Conservation (phyloP, 2,329 filamentous ascomycete genomes). For the Tolypocladium inflatum region DNA sequence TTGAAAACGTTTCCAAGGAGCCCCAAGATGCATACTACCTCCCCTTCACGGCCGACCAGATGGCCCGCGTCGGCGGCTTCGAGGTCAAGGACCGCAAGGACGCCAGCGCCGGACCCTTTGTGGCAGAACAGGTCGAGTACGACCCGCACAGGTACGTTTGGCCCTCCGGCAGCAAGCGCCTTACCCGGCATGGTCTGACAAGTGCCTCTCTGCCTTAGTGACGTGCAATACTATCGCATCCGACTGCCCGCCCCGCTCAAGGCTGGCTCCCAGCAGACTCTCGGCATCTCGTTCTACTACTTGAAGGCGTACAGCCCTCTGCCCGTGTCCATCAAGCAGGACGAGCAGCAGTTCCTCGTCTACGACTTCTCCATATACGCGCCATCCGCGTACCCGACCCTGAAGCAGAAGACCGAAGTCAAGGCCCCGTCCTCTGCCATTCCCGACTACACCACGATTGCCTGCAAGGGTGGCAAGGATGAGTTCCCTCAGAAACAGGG, state of each 20-base stretch:
- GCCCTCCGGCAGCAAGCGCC: not conserved
- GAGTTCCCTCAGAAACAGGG: slow-evolving; percentile 72
- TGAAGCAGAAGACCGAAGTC: slow-evolving; percentile 95
- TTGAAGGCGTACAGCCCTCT: slow-evolving; percentile 73
- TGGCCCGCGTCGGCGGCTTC: slow-evolving; percentile 71
- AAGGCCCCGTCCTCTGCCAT: slow-evolving; percentile 73
- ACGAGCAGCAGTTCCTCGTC: slow-evolving; percentile 75
- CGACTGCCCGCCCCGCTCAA: slow-evolving; percentile 67
- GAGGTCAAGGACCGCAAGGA: slow-evolving; percentile 93
- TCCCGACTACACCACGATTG: slow-evolving; percentile 75
- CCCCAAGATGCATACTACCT: slow-evolving; percentile 87
- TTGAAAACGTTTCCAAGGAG: slow-evolving; percentile 74
- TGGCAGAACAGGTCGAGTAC: slow-evolving; percentile 57
- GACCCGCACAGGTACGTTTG: slow-evolving; percentile 45
- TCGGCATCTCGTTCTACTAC: slow-evolving; percentile 77
- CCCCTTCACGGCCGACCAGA: slow-evolving; percentile 68
- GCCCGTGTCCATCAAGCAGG: slow-evolving; percentile 73
- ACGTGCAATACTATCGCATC: slow-evolving; percentile 76
- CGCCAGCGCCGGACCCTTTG: slow-evolving; percentile 55
- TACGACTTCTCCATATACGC: slow-evolving; percentile 82
- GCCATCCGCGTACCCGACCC: slow-evolving; percentile 72
- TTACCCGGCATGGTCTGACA: not conserved
- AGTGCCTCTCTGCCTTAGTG: slow-evolving; percentile 32
- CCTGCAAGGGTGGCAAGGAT: slow-evolving; percentile 49
- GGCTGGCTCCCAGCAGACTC: slow-evolving; percentile 69